These are phyloP conservation scores for Erysimum pusillum DNA, from an alignment of 441 rosid genomes.

Conservation along the genomic window DNA sequence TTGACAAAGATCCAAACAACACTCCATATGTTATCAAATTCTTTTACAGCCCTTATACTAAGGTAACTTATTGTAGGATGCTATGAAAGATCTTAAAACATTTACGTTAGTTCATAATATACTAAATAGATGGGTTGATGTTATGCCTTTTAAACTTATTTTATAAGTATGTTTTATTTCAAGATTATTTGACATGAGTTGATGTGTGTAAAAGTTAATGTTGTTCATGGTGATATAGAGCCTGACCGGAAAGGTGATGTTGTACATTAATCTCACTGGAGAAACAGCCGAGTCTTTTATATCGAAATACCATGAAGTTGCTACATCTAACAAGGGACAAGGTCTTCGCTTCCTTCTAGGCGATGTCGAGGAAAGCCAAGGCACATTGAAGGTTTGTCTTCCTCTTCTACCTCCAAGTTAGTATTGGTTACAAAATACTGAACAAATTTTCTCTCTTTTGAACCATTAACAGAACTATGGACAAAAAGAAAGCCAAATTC, in stretches of 20 bases:
- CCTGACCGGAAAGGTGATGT: slow-evolving; percentile 48
- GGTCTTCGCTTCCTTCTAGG: slow-evolving; percentile 79
- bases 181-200: no score
- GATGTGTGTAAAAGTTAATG: background rate
- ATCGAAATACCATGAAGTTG: slow-evolving; percentile 73
- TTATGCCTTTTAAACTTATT: no score
- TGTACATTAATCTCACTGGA: slow-evolving; percentile 70
- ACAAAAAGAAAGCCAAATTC: slow-evolving; percentile 79
- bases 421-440: slow-evolving; percentile 38
- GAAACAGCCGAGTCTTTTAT: slow-evolving; percentile 66
- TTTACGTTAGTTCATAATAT: background rate
- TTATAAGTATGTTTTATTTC: no score
- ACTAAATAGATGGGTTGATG: no score
- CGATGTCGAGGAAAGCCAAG: slow-evolving; percentile 77
- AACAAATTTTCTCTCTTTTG: slow-evolving; percentile 1
- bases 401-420: slow-evolving; percentile 53
- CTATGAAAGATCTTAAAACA: background rate
- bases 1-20: slow-evolving; percentile 69
- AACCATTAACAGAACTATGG: slow-evolving; percentile 70
- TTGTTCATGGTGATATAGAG: background rate
- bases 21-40: slow-evolving; percentile 78
- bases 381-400: slow-evolving; percentile 51
- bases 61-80: slow-evolving; percentile 55
- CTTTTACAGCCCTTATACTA: slow-evolving; percentile 66
- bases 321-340: slow-evolving; percentile 73